Conservation (phyloP, 108 stramenopile species). For the Mayamaea pseudoterrestris region DNA sequence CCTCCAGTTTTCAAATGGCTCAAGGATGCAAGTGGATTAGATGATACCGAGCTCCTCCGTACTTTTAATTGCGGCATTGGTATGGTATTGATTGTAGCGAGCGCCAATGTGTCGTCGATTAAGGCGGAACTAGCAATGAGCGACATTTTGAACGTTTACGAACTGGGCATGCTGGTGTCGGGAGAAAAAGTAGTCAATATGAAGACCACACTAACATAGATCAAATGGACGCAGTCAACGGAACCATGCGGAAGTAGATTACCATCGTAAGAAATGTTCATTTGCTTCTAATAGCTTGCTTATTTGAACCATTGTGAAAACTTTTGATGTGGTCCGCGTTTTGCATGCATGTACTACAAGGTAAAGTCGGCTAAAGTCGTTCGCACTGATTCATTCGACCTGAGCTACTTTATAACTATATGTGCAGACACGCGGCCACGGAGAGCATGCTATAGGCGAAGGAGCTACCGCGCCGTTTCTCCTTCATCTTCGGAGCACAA, state of each 20-base stretch:
- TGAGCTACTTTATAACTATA: too few relatives aligned
- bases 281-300: too few relatives aligned
- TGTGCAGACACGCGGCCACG: too few relatives aligned
- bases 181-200: conserved; percentile 11
- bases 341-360: too few relatives aligned
- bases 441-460: too few relatives aligned
- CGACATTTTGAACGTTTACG: conserved; percentile 65
- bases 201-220: not conserved
- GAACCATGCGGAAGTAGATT: conserved; percentile 2
- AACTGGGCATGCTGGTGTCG: conserved; percentile 55
- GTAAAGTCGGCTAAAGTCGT: too few relatives aligned
- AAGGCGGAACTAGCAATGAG: conserved; percentile 43
- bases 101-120: conserved; percentile 51
- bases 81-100: conserved; percentile 87
- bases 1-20: conserved; percentile 94
- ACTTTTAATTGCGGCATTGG: conserved; percentile 98
- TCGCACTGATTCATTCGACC: too few relatives aligned
- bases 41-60: conserved; percentile 86
- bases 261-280: not conserved
- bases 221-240: too few relatives aligned
- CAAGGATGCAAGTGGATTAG: conserved; percentile 74
- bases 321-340: too few relatives aligned
- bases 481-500: too few relatives aligned
- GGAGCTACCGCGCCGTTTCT: too few relatives aligned
- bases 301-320: too few relatives aligned